Conservation (phyloP, 1,284 basidiomycete genomes). For the Moniliophthora roreri region DNA sequence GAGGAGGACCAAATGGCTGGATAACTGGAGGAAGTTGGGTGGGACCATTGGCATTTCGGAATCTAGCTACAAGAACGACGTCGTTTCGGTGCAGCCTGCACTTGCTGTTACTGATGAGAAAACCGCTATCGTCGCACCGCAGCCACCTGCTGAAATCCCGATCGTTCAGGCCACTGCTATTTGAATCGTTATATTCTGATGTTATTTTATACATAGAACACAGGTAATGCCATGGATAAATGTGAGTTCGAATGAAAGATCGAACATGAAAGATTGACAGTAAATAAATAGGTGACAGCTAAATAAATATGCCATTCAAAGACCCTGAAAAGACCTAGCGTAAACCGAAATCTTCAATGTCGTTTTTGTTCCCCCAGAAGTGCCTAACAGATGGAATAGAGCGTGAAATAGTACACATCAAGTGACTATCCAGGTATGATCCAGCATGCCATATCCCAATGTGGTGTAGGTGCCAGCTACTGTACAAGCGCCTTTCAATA, state of each 20-base stretch:
- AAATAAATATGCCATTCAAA: constrained; percentile 7
- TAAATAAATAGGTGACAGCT: constrained; percentile 4
- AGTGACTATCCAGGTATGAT: not conserved
- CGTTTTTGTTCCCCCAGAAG: constrained; percentile 3
- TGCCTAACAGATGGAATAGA: constrained; percentile 4
- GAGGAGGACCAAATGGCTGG: constrained; percentile 48
- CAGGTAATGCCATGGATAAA: too few relatives aligned
- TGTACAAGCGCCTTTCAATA: not conserved
- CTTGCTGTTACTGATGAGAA: constrained; percentile 2
- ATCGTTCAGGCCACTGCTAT: not conserved
- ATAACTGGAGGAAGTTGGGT: constrained; percentile 65
- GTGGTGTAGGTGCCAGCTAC: constrained; percentile 3
- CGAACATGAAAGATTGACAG: not conserved
- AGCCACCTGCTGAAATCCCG: not conserved
- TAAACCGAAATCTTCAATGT: constrained; percentile 1
- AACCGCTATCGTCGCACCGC: too few relatives aligned
- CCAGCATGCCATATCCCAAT: constrained; percentile 10
- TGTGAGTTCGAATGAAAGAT: too few relatives aligned
- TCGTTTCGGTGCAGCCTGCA: not conserved
- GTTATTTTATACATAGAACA: not conserved
- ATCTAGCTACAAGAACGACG: constrained; percentile 60
- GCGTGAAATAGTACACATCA: constrained; percentile 1
- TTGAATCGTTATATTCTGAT: not conserved
- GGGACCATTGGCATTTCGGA: constrained; percentile 68
- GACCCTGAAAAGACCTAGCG: constrained; percentile 7